A percentile compares a stretch with the other conserved stretches of the same genome.
Evolutionary conservation across 2,329 filamentous ascomycete species (phyloP).

Genomic region (Arachnomyces sp.): DNA sequence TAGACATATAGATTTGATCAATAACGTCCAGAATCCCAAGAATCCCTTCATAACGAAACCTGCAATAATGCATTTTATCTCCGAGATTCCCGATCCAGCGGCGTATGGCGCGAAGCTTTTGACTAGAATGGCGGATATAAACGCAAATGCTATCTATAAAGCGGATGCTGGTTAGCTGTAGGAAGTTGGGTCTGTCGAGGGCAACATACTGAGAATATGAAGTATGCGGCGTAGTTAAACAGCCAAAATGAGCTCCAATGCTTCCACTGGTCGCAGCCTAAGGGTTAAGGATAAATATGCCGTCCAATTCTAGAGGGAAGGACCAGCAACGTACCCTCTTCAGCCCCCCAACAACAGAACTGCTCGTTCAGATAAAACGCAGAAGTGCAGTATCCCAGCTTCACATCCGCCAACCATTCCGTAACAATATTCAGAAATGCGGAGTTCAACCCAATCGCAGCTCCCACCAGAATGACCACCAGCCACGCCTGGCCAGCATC

Average conservation of each 20-base stretch:
- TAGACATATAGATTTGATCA: conserved; percentile 88
- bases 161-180: conserved; percentile 4
- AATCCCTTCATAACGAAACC: conserved; percentile 99
- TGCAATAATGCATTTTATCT: conserved; percentile 98
- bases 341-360: conserved; percentile 97
- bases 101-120: conserved; percentile 92
- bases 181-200: neutral
- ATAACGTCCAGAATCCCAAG: conserved; percentile 77
- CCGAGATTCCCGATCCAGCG: conserved; percentile 90
- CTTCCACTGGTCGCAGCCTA: conserved; percentile 81
- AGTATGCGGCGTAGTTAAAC: conserved; percentile 81
- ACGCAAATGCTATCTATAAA: conserved; percentile 63
- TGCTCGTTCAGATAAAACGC: conserved; percentile 95
- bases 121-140: conserved; percentile 73
- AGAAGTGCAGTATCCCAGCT: conserved; percentile 89
- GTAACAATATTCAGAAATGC: conserved; percentile 91
- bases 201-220: conserved; percentile 63
- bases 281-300: neutral
- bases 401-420: conserved; percentile 94
- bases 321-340: conserved; percentile 53
- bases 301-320: neutral
- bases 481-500: conserved; percentile 98
- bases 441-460: conserved; percentile 87
- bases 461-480: conserved; percentile 83
- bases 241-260: conserved; percentile 71